A percentile compares a stretch with the other conserved stretches of the same genome.
Conservation (phyloP, 805 yeast species). For the Saturnispora saitoi region DNA sequence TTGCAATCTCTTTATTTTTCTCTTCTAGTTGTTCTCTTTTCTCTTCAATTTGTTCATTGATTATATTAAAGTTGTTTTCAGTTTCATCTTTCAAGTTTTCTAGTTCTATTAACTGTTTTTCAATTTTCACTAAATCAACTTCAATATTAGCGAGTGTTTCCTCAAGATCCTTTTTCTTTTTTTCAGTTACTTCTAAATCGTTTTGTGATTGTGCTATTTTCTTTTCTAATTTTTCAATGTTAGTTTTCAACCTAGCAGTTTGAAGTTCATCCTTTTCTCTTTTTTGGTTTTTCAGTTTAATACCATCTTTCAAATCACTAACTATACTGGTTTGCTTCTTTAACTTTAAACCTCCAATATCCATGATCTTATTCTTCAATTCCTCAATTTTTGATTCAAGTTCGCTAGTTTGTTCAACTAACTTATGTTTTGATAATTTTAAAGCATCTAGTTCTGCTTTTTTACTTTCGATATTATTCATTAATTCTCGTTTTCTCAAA, state of each 20-base stretch:
- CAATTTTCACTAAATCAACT: conserved; percentile 26
- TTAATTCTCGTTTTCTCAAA: conserved; percentile 28
- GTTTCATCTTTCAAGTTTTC: conserved; percentile 27
- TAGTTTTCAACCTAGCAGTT: conserved; percentile 54
- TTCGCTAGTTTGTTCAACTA: conserved; percentile 48
- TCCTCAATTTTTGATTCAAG: conserved; percentile 47
- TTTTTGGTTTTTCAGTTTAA: conserved; percentile 50
- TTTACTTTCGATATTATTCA: conserved; percentile 16
- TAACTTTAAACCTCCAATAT: conserved; percentile 83
- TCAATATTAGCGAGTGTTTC: conserved; percentile 22
- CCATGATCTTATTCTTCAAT: conserved; percentile 72
- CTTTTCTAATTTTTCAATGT: conserved; percentile 46
- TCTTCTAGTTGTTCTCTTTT: conserved; percentile 49
- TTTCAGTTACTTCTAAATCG: conserved; percentile 35
- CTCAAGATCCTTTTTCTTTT: conserved; percentile 30
- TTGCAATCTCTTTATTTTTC: conserved; percentile 30
- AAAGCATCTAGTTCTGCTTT: conserved; percentile 30
- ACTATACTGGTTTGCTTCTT: conserved; percentile 76
- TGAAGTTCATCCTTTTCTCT: conserved; percentile 49
- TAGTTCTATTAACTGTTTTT: conserved; percentile 32
- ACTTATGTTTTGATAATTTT: conserved; percentile 23
- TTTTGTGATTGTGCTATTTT: conserved; percentile 36
- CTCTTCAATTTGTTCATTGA: conserved; percentile 51
- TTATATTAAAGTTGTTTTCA: conserved; percentile 25
- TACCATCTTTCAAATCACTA: conserved; percentile 58